These are phyloP conservation scores for Stereocaulon alpinum DNA, from an alignment of 495 filamentous ascomycete genomes.

Conservation along the genomic window DNA sequence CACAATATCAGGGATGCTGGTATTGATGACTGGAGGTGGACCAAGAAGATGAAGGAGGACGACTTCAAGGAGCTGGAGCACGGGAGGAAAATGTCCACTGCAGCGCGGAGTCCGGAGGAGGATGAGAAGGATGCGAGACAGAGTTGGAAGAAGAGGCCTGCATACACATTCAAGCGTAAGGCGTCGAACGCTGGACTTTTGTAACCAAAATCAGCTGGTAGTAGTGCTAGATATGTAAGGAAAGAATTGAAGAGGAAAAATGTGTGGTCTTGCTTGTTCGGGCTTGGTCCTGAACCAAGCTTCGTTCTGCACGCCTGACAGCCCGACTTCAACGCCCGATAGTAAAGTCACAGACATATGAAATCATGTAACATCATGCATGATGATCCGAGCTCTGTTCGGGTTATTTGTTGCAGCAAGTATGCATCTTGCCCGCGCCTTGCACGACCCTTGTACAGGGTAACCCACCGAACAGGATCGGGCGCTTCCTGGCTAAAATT, in stretches of 20 bases:
- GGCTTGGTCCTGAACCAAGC: too few relatives aligned
- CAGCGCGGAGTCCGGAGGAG: slow-evolving; percentile 20
- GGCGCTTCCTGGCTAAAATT: slow-evolving; percentile 1
- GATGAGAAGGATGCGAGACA: slow-evolving; percentile 22
- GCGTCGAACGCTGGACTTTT: slow-evolving; percentile 23
- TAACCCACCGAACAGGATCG: neutral
- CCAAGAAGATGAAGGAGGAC: slow-evolving; percentile 22
- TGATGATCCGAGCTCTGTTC: neutral
- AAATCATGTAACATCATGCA: neutral
- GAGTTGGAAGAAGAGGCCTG: slow-evolving; percentile 23
- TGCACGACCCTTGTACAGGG: neutral
- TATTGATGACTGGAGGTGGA: slow-evolving; percentile 26
- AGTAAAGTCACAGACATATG: too few relatives aligned
- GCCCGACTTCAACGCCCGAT: too few relatives aligned
- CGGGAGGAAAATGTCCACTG: slow-evolving; percentile 19
- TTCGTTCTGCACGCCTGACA: too few relatives aligned
- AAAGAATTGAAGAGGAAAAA: neutral
- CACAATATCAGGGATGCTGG: slow-evolving; percentile 19
- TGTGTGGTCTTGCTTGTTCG: neutral
- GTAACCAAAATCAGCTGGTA: neutral
- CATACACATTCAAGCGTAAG: slow-evolving; percentile 22
- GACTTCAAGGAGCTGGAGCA: slow-evolving; percentile 19
- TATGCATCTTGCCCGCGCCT: neutral
- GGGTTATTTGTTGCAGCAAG: neutral
- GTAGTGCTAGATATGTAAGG: neutral